Conservation (phyloP, 2,329 filamentous ascomycete genomes). For the Aspergillus pseudoviridinutans region DNA sequence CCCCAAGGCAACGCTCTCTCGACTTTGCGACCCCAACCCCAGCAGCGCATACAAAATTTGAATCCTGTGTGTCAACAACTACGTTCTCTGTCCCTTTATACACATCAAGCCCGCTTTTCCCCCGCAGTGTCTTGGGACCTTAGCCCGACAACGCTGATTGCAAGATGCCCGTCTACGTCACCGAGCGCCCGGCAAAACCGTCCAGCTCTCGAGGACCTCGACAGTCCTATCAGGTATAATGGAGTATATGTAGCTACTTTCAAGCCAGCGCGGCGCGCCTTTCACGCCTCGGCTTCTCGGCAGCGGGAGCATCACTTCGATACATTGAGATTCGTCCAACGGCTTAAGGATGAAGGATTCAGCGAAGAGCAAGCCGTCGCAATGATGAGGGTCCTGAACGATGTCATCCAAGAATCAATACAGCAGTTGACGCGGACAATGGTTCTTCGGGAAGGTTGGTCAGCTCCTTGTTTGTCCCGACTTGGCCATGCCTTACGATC, state of each 20-base stretch:
- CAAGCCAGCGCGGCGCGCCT: constrained; percentile 38
- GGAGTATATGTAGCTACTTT: constrained; percentile 46
- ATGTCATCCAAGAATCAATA: constrained; percentile 97
- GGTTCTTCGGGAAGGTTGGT: constrained; percentile 88
- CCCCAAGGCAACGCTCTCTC: constrained; percentile 24
- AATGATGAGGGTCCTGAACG: constrained; percentile 97
- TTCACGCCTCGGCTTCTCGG: constrained; percentile 63
- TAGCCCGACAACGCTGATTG: constrained; percentile 15
- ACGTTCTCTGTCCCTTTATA: constrained; percentile 9
- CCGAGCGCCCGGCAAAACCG: constrained; percentile 5
- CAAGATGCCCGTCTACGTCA: constrained; percentile 15
- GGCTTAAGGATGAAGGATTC: constrained; percentile 85
- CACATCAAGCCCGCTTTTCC: constrained; percentile 12
- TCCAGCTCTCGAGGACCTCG: constrained; percentile 15
- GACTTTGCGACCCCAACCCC: constrained; percentile 18
- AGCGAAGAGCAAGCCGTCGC: constrained; percentile 92
- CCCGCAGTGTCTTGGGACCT: constrained; percentile 13
- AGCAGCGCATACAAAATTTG: constrained; percentile 20
- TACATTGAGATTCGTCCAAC: constrained; percentile 93
- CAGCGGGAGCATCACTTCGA: constrained; percentile 91
- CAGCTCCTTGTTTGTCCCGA: not conserved
- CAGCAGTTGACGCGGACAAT: constrained; percentile 97
- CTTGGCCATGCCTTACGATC: not conserved
- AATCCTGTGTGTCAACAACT: constrained; percentile 20
- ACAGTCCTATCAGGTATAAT: constrained; percentile 41